phyloP scores from a whole-genome alignment of 192 early-diverging fungal species.

The Coemansia aciculifera region DNA sequence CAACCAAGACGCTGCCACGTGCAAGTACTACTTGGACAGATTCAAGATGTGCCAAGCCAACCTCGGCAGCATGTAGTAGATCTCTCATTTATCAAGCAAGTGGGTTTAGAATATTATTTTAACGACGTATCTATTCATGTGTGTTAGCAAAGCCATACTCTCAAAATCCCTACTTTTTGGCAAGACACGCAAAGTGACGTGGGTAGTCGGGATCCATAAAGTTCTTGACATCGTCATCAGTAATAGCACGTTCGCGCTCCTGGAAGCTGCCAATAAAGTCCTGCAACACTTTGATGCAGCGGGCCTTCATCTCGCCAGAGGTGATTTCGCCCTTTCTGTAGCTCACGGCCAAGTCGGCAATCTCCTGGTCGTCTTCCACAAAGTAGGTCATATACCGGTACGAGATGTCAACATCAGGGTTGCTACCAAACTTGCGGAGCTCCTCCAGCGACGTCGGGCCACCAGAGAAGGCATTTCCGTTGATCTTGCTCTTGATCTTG shows the following conservation, averaged over 20 bases:
- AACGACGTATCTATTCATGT: not conserved
- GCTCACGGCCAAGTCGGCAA: conserved; percentile 64
- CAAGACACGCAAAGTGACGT: conserved; percentile 34
- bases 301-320: conserved; percentile 87
- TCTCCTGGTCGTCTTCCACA: conserved; percentile 90
- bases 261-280: conserved; percentile 80
- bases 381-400: conserved; percentile 96
- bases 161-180: conserved; percentile 29
- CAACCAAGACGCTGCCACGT: conserved; percentile 75
- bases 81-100: not conserved
- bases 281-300: conserved; percentile 83
- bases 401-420: conserved; percentile 92
- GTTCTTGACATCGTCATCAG: conserved; percentile 61
- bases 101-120: not conserved
- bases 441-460: conserved; percentile 84
- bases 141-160: not conserved
- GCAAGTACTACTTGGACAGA: conserved; percentile 90
- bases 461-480: conserved; percentile 91
- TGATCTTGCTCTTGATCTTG: conserved; percentile 99
- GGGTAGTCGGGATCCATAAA: conserved; percentile 65
- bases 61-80: not conserved
- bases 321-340: conserved; percentile 85
- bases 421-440: conserved; percentile 79
- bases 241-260: conserved; percentile 63
- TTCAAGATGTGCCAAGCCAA: conserved; percentile 82